phyloP scores from a whole-genome alignment of 1,139 yeast species.

The Saccharomyces pastorianus region DNA sequence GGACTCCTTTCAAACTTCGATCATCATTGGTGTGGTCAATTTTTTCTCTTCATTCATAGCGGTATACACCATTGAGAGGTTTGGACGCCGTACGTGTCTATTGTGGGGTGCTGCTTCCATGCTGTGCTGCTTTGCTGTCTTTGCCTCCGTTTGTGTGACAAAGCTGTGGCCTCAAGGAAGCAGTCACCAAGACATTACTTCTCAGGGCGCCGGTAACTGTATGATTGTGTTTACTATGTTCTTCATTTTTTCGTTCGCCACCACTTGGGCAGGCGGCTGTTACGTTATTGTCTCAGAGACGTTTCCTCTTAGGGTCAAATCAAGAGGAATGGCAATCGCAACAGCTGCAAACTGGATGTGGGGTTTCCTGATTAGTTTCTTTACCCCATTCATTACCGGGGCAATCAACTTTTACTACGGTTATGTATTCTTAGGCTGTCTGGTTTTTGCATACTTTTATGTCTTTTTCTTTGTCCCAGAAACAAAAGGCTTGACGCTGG shows the following conservation, averaged over 20 bases:
- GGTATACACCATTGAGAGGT: constrained; percentile 51
- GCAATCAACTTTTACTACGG: constrained; percentile 41
- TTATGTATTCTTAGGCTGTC: constrained; percentile 62
- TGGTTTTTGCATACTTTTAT: constrained; percentile 47
- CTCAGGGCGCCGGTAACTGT: constrained; percentile 52
- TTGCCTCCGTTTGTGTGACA: constrained; percentile 57
- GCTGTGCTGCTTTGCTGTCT: constrained; percentile 52
- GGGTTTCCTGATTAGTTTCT: constrained; percentile 66
- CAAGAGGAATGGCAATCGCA: constrained; percentile 67
- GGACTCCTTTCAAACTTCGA: constrained; percentile 65
- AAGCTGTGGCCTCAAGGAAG: constrained; percentile 45
- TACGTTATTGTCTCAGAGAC: constrained; percentile 63
- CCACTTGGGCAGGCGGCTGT: constrained; percentile 75
- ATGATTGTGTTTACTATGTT: constrained; percentile 69
- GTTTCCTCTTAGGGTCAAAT: constrained; percentile 65
- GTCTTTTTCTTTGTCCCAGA: constrained; percentile 57
- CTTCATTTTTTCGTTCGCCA: constrained; percentile 67
- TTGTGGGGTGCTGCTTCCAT: constrained; percentile 53
- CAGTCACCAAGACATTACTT: constrained; percentile 38
- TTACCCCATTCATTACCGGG: constrained; percentile 30
- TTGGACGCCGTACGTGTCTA: constrained; percentile 59
- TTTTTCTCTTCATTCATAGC: constrained; percentile 63
- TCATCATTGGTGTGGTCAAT: constrained; percentile 65
- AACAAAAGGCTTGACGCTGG: constrained; percentile 60
- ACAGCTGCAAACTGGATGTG: constrained; percentile 63